phyloP scores from a whole-genome alignment of 495 filamentous ascomycete species.

The Aspergillus nanangensis region DNA sequence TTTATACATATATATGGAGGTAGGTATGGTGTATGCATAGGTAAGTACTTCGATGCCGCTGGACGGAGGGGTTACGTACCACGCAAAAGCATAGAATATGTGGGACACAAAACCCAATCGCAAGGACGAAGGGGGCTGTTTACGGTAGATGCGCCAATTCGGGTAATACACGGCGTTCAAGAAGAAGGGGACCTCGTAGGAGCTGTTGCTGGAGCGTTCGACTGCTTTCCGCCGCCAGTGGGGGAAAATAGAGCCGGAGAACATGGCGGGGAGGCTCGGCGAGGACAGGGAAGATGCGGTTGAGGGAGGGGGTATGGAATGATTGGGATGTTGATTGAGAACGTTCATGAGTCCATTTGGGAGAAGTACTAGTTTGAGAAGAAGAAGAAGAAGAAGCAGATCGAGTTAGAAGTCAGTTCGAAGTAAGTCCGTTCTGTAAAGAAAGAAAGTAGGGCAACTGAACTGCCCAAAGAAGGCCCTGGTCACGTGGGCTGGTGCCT shows the following conservation, averaged over 20 bases:
- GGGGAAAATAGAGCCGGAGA: slow-evolving; percentile 20
- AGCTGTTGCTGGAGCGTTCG: slow-evolving; percentile 23
- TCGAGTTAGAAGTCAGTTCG: too few species aligned
- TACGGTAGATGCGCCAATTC: slow-evolving; percentile 75
- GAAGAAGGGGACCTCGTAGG: slow-evolving; percentile 39
- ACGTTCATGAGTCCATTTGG: too few species aligned
- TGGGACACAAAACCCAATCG: slow-evolving; percentile 67
- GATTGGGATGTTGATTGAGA: not conserved
- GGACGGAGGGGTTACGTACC: slow-evolving; percentile 29
- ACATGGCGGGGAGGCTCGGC: slow-evolving; percentile 12
- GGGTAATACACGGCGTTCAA: slow-evolving; percentile 86
- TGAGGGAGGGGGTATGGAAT: not conserved
- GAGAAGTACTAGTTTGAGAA: too few species aligned
- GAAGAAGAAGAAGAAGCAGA: slow-evolving; percentile 3
- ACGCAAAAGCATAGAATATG: slow-evolving; percentile 87
- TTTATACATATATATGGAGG: slow-evolving; percentile 11
- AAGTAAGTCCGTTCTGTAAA: too few species aligned
- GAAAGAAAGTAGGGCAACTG: too few species aligned
- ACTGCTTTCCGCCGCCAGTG: slow-evolving; percentile 25
- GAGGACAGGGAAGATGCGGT: not conserved
- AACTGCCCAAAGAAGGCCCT: too few species aligned
- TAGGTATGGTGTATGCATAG: too few species aligned
- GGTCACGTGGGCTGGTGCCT: too few species aligned
- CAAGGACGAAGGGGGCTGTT: slow-evolving; percentile 72
- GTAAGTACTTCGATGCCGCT: too few species aligned